Evolutionary conservation across 1,284 basidiomycete species (phyloP), one percentile per base, ranked within the genome.

Genomic region (Moesziomyces sp.): DNA sequence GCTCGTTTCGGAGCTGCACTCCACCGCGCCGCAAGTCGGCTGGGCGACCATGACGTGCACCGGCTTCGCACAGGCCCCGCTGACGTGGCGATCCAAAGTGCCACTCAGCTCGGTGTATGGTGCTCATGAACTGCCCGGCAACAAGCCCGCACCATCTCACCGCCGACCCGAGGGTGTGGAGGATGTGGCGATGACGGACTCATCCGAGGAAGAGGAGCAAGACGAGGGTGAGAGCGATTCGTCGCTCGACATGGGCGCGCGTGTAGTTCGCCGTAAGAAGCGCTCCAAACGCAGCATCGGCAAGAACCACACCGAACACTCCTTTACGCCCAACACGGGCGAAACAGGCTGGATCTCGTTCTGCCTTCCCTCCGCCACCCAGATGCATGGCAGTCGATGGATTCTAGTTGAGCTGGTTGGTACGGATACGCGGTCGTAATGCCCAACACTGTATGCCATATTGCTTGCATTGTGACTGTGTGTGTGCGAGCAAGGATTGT

Each of bases 1-100:
- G 1, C 44, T 58, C 42, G 5, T 73, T 2, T 35, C 46, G 0
- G 24, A 49, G 11, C 38, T 40, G 16, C 38, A 28, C 6, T 30
- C 26, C 3, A 28, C 19, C 35, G 10, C 18, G 10, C 13, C 51
- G 49, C 33, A 52, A 42, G 23, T 35, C 26, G 9, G 51, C 3
- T 74, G 76, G 74, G 70, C 68, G 4, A 48, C 50, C 1, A 26
- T 77, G 13, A 61, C 66, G 13, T 66, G 68, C n/a, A 30, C 53
- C 0, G 78, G 78, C 3, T 80, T 73, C 18, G 47, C 67, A 8
- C 74, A 80, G 43, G 62, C 78, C 9, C 78, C 78, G 11, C 46
- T 80, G 10, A 67, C 74, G 2, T 80, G 78, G 78, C 56, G 68
- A 18, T 54, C 58, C 43, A 68, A 67, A 35, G 43, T 63, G 6